Percentiles rank a stretch among this genome's conserved stretches.
phyloP scores from a whole-genome alignment of 2,329 filamentous ascomycete species.

The Ophiostoma sp. region DNA sequence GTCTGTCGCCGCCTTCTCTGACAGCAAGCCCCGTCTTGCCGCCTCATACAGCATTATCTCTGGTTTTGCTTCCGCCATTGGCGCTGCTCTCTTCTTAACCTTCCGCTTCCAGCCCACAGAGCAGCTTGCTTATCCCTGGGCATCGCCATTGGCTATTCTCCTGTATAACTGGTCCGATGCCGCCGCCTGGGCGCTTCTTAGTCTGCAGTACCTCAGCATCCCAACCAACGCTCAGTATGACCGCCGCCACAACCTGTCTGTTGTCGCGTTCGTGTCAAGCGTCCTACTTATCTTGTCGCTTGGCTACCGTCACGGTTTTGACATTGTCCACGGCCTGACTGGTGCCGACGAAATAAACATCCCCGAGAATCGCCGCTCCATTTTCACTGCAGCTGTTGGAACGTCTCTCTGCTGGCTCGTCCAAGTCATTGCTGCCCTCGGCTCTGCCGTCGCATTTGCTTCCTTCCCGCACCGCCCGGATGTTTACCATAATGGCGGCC shows the following conservation, averaged over 20 bases:
- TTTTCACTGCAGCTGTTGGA: slow-evolving; percentile 20
- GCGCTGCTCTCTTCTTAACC: slow-evolving; percentile 27
- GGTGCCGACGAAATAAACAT: slow-evolving; percentile 11
- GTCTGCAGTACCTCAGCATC: slow-evolving; percentile 32
- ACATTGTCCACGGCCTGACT: slow-evolving; percentile 28
- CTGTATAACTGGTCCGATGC: slow-evolving; percentile 29
- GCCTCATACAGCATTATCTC: slow-evolving; percentile 30
- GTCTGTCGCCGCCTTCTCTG: slow-evolving; percentile 33
- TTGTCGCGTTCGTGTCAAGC: slow-evolving; percentile 31
- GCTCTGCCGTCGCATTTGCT: slow-evolving; percentile 31
- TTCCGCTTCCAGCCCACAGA: not conserved
- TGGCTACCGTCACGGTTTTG: slow-evolving; percentile 31
- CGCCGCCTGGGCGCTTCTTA: slow-evolving; percentile 30
- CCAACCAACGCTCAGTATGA: slow-evolving; percentile 31
- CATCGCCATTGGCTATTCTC: not conserved
- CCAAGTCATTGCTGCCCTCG: slow-evolving; percentile 29
- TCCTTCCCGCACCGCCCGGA: slow-evolving; percentile 35
- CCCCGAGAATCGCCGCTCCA: not conserved
- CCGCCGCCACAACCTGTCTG: slow-evolving; percentile 30
- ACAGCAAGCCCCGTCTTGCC: slow-evolving; percentile 30
- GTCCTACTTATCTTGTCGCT: slow-evolving; percentile 29
- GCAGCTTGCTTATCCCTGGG: not conserved
- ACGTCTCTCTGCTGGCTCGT: slow-evolving; percentile 31
- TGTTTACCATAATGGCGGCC: slow-evolving; percentile 31
- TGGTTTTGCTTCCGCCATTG: slow-evolving; percentile 31